Percentiles rank a stretch among this genome's conserved stretches.
phyloP scores from a whole-genome alignment of 2,329 filamentous ascomycete species.

The Monosporascus sp. region DNA sequence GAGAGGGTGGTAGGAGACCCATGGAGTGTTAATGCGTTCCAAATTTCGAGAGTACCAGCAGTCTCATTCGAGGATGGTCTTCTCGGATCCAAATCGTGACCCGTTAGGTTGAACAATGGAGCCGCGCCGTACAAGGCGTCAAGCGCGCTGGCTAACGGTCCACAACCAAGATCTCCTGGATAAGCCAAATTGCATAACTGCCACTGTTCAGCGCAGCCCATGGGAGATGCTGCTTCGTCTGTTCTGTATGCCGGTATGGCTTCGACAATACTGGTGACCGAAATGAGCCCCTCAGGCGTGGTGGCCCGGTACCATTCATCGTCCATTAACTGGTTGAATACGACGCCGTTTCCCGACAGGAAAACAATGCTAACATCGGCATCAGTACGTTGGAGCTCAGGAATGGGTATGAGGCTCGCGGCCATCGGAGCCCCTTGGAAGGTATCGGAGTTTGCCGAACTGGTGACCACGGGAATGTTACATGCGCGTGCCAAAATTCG shows the following conservation, averaged over 20 bases:
- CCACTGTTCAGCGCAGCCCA: constrained; percentile 9
- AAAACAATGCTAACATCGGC: constrained; percentile 5
- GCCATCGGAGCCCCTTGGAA: not conserved
- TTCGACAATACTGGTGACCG: not conserved
- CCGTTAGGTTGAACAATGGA: constrained; percentile 9
- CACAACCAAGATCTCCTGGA: constrained; percentile 5
- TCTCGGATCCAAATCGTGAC: not conserved
- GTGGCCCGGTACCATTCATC: constrained; percentile 16
- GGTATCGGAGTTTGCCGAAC: not conserved
- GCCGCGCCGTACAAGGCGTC: constrained; percentile 7
- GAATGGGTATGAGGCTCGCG: not conserved
- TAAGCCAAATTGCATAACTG: constrained; percentile 13
- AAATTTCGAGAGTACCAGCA: not conserved
- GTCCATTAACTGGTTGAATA: constrained; percentile 1
- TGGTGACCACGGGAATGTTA: not conserved
- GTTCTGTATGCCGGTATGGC: not conserved
- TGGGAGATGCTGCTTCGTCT: constrained; percentile 8
- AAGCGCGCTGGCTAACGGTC: constrained; percentile 2
- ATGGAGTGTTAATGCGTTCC: not conserved
- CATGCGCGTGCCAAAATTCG: not conserved
- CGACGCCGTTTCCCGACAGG: constrained; percentile 11
- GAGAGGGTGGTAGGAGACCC: not conserved
- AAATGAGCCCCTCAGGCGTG: not conserved
- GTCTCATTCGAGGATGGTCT: not conserved
- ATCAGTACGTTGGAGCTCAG: not conserved